phyloP scores from a whole-genome alignment of 768 basidiomycete species.

The Pleurotus citrinopileatus region DNA sequence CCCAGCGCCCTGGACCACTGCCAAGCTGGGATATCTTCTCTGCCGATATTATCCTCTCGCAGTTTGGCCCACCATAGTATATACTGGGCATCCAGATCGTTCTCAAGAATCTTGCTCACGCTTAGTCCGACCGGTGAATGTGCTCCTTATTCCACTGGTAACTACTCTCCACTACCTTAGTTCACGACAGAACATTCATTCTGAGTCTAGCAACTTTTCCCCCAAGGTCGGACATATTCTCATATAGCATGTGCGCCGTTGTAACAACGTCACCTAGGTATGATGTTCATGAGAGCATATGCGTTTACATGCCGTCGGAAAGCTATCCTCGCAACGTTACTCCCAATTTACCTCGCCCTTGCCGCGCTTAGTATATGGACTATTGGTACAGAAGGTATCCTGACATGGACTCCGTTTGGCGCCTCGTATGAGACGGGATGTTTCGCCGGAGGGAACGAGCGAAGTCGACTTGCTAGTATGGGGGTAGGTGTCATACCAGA shows the following conservation, averaged over 20 bases:
- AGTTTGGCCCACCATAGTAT: conserved; percentile 20
- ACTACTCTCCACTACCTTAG: neutral
- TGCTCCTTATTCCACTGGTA: conserved; percentile 23
- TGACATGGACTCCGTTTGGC: conserved; percentile 5
- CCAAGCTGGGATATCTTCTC: conserved; percentile 19
- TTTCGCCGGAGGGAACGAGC: neutral
- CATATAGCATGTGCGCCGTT: neutral
- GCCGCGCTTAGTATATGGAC: conserved; percentile 19
- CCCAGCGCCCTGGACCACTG: conserved; percentile 17
- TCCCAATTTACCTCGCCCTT: conserved; percentile 14
- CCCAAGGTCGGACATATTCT: conserved; percentile 15
- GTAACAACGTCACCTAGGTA: conserved; percentile 14
- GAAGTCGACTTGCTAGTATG: neutral
- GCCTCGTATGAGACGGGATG: neutral
- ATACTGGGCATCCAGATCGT: conserved; percentile 21
- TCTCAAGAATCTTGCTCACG: conserved; percentile 14
- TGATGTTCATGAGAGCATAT: conserved; percentile 21
- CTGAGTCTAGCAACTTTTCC: conserved; percentile 14
- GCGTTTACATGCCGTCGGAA: conserved; percentile 22
- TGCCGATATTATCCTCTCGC: conserved; percentile 26
- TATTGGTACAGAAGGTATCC: conserved; percentile 14
- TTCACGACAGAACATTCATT: neutral
- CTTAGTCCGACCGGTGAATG: conserved; percentile 18
- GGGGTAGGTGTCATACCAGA: conserved; percentile 8
- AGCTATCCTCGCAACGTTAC: conserved; percentile 11